Evolutionary conservation across 2,329 filamentous ascomycete genomes (phyloP), one percentile per base, ranked within the genome.

Genomic region (Penicillium thymicola): DNA sequence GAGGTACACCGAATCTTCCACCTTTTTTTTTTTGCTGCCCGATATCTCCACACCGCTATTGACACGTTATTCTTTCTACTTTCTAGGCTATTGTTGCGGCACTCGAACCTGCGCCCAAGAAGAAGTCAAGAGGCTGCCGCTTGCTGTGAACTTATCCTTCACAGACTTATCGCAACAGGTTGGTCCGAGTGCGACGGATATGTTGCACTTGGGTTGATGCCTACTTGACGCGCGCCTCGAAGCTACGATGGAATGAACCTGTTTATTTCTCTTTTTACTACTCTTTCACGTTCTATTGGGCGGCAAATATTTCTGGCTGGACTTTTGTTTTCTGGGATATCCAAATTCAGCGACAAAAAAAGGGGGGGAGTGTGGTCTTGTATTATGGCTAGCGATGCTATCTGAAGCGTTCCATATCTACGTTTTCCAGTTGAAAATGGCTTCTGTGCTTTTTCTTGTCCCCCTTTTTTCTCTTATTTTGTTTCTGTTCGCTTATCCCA

Each of bases 71-170:
- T 16, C 32, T 34, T 50, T 8, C 38, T 40, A 43, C 34, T 51
- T 43, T 55, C 62, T 54, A 96, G 92, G 93, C 93, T 28, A 97
- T 97, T 69, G 93, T 97, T 63, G 93, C 93, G 62, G 93, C 93
- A 41, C 82, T 97, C 63, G 93, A 97, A 77, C 93, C 93, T 42
- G 82, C 86, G 58, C 86, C 87, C 53, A 94, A 93, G 83, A 92
- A 90, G 81, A 88, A 84, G 77, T 82, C 84, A 75, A 88, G 84
- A 74, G 60, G 63, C 41, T 92, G 89, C 76, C 78, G 85, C 64
- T 76, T 92, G 73, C 82, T 92, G 72, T 92, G 79, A 79, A 50
- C 50, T 41, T 28, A 44, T 6, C 27, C 50, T 45, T 42, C 49
- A 45, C 32, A 48, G 37, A 54, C 43, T 32, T 40, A 44, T 51